Conservation (phyloP, 495 filamentous ascomycete genomes). For the Annulohypoxylon maeteangense region DNA sequence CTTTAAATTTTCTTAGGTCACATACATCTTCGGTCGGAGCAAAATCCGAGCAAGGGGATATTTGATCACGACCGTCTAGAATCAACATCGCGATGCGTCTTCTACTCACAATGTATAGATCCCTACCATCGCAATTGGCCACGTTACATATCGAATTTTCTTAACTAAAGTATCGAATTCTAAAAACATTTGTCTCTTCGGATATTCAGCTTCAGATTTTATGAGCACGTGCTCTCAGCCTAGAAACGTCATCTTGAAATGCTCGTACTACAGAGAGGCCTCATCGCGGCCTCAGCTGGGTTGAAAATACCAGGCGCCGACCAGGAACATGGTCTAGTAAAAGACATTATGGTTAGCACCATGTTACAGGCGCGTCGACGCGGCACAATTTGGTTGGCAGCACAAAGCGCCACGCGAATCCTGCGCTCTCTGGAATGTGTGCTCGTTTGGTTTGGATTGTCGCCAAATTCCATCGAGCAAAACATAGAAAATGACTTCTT, state of each 20-base stretch:
- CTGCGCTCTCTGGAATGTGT: constrained; percentile 28
- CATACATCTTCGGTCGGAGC: constrained; percentile 20
- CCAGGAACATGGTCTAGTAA: background rate
- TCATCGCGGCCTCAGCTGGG: background rate
- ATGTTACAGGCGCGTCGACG: background rate
- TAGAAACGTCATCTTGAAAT: background rate
- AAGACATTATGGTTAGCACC: background rate
- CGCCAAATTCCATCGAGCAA: constrained; percentile 15
- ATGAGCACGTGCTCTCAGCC: background rate
- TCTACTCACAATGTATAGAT: background rate
- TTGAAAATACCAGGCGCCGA: background rate
- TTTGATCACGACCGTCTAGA: constrained; percentile 11
- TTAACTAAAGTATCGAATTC: background rate
- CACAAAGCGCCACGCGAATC: background rate
- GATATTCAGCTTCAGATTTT: background rate
- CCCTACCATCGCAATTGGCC: background rate
- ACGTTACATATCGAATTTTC: background rate
- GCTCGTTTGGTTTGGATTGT: constrained; percentile 15
- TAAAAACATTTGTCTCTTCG: constrained; percentile 1
- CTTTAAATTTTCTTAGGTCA: constrained; percentile 21
- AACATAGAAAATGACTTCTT: constrained; percentile 13
- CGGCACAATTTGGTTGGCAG: background rate
- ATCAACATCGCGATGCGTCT: constrained; percentile 3
- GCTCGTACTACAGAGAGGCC: background rate
- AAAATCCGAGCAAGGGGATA: background rate